Evolutionary conservation across 208 protist genomes (phyloP).

Genomic region (Herpetomonas tarakana): DNA sequence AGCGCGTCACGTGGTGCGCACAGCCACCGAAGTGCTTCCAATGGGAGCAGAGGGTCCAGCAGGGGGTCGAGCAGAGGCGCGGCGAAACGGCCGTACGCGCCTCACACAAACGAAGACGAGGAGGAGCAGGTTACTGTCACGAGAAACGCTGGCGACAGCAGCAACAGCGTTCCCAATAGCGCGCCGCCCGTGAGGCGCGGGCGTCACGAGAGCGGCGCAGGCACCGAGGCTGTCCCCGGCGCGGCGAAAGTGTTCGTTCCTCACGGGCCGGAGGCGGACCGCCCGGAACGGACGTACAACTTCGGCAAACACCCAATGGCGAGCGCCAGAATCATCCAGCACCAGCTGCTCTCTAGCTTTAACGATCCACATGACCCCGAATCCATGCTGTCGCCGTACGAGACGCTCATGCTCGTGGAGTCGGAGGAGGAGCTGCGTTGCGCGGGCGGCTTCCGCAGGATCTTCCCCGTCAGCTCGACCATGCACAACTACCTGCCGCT

Average conservation of each 20-base stretch:
- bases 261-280: conserved; percentile 20
- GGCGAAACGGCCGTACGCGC: background rate
- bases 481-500: conserved; percentile 65
- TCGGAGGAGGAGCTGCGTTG: conserved; percentile 81
- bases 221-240: background rate
- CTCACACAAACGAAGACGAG: background rate
- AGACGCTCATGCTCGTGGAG: conserved; percentile 72
- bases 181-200: too few relatives aligned
- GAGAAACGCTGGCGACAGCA: background rate
- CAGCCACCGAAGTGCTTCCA: background rate
- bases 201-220: background rate
- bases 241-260: conserved; percentile 14
- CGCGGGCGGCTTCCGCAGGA: conserved; percentile 69
- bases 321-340: conserved; percentile 31
- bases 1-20: background rate
- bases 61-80: background rate
- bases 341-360: conserved; percentile 48
- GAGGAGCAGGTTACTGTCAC: conserved; percentile 1
- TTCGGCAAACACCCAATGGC: conserved; percentile 67
- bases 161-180: background rate
- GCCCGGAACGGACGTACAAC: conserved; percentile 48
- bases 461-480: conserved; percentile 68
- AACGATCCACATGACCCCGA: conserved; percentile 60
- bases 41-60: background rate
- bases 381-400: conserved; percentile 53